A percentile compares a stretch with the other conserved stretches of the same genome.
Conservation (phyloP, 2,329 filamentous ascomycete genomes). For the Colletotrichum sp. region DNA sequence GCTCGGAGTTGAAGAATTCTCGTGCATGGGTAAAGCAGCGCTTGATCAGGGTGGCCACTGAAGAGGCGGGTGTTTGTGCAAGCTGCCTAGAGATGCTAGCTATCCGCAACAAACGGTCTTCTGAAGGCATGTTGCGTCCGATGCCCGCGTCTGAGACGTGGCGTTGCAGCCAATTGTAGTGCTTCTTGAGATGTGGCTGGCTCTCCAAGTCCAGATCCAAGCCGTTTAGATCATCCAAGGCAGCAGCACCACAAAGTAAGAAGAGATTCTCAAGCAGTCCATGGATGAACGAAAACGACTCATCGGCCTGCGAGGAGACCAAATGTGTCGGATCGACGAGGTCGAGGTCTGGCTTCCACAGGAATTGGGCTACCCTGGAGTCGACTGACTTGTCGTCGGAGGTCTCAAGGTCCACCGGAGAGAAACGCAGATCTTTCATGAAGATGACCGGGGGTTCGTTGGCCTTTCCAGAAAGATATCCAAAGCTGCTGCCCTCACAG, state of each 20-base stretch:
- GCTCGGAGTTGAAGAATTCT: neutral
- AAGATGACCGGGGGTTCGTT: neutral
- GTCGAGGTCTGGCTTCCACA: neutral
- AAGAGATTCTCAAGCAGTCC: neutral
- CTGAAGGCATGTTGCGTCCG: rapidly evolving
- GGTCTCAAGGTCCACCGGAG: neutral
- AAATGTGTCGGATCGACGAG: neutral
- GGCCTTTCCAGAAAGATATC: rapidly evolving
- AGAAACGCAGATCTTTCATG: neutral
- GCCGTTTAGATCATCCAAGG: neutral
- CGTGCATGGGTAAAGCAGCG: neutral
- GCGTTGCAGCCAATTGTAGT: neutral
- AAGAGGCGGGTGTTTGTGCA: neutral
- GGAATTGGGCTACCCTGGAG: neutral
- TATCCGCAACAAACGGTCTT: neutral
- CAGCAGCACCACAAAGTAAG: neutral
- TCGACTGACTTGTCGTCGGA: neutral
- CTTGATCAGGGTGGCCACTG: neutral
- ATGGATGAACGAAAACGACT: neutral
- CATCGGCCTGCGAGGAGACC: neutral
- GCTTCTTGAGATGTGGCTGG: neutral
- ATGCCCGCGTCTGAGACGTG: neutral
- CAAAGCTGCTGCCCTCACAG: neutral
- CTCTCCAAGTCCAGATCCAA: neutral
- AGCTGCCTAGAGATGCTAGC: neutral